These are phyloP conservation scores for Melanogaster broomeanus DNA, from an alignment of 768 basidiomycete species.

Conservation along the genomic window DNA sequence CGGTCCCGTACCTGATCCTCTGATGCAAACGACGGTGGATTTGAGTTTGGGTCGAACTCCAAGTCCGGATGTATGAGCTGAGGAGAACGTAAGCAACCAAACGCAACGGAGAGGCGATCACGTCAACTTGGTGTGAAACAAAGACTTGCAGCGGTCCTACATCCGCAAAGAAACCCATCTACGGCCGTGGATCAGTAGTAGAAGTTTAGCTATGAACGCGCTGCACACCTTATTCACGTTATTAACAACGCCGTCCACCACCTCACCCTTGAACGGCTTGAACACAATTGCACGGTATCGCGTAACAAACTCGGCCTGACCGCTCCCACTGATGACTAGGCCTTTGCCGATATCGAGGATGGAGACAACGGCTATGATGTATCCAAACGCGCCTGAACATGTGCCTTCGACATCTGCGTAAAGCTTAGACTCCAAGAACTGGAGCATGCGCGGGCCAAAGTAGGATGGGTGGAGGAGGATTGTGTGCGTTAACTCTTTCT, in stretches of 20 bases:
- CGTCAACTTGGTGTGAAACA: slow-evolving; percentile 85
- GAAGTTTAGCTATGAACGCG: background rate
- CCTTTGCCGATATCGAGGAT: slow-evolving; percentile 92
- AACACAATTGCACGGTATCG: slow-evolving; percentile 96
- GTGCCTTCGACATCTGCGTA: slow-evolving; percentile 98
- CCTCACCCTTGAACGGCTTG: slow-evolving; percentile 99
- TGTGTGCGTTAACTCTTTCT: slow-evolving; percentile 98
- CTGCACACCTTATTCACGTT: slow-evolving; percentile 88
- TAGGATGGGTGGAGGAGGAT: slow-evolving; percentile 98
- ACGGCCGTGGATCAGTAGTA: slow-evolving; percentile 1
- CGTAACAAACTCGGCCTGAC: slow-evolving; percentile 95
- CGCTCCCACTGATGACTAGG: slow-evolving; percentile 87
- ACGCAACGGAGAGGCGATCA: slow-evolving; percentile 21
- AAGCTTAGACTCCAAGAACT: slow-evolving; percentile 89
- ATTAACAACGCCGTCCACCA: slow-evolving; percentile 94
- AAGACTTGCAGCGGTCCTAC: slow-evolving; percentile 94
- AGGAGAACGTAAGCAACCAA: slow-evolving; percentile 5
- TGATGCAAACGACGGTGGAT: slow-evolving; percentile 94
- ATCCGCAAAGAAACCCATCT: slow-evolving; percentile 99
- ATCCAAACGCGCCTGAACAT: slow-evolving; percentile 93
- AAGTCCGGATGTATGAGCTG: slow-evolving; percentile 94
- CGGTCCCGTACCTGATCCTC: slow-evolving; percentile 70
- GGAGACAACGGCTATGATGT: slow-evolving; percentile 89
- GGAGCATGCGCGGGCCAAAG: slow-evolving; percentile 94
- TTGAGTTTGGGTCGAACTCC: slow-evolving; percentile 93